Base-by-base conservation (phyloP, 495 filamentous ascomycete genomes). In the Usnea hakonensis region DNA sequence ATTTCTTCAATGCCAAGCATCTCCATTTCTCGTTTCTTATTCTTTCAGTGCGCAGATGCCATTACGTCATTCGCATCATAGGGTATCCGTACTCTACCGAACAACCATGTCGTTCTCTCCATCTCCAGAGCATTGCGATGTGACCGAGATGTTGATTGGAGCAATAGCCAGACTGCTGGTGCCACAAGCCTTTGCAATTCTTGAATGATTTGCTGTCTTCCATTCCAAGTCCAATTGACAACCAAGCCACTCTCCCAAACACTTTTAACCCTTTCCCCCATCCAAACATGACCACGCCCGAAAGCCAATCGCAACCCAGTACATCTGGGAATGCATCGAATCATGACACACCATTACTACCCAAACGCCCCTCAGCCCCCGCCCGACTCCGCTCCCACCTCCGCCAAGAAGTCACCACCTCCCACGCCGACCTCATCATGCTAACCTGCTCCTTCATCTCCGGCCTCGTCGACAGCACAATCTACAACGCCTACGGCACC, bases 401-500 rank as follows among this genome's bases (percentile, higher is more conserved):
- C 41, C 66, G 63, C 1, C 70, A 68, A 0, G 71, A 78, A 17
- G 55, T 81, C 48, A 67, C 72, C 37, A 63, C 78, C 11, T 66
- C 57, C 33, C 61, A 77, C 61, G 76, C 75, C 28, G 72, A 80
- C 52, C 32, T 77, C 38, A 70, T 80, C 16, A 67, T 82, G 21
- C 71, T 79, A 23, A 70, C 71, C 30, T 82, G 80, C 66, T 81
- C 78, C 62, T 70, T 81, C 52, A 74, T 68, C 17, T 80, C 79
- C 0, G 80, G 80, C 7, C 68, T 82, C 2, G 73, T 80, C 10
- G 80, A 82, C 62, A 78, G 78, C 62, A 79, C 78, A 7, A 74
- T 80, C 46, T 82, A 80, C 66, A 78, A 79, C 41, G 78, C 79
- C 5, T 82, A 81, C 61, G 76, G 78, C 38, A 81, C 78, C 46